phyloP scores from a whole-genome alignment of 495 filamentous ascomycete genomes.

The Penicillium waksmanii region DNA sequence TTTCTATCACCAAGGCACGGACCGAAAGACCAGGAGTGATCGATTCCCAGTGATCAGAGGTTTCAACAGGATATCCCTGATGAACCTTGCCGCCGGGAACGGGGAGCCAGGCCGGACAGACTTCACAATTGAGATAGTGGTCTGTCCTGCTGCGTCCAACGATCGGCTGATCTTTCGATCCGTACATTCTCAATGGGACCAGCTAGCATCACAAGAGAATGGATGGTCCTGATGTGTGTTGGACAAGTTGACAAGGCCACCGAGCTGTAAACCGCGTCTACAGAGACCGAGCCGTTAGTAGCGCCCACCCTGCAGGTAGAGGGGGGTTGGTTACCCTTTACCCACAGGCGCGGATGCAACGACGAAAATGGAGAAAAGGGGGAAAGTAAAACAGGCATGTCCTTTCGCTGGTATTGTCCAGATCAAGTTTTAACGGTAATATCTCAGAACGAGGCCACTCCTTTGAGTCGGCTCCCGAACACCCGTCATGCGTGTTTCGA shows the following conservation, averaged over 20 bases:
- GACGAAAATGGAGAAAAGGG: slow-evolving; percentile 12
- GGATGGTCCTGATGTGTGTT: neutral
- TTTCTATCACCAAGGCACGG: neutral
- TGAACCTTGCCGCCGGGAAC: no score
- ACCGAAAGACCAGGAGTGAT: neutral
- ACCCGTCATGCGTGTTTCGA: slow-evolving; percentile 40
- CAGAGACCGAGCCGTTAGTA: slow-evolving; percentile 1
- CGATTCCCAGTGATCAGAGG: neutral
- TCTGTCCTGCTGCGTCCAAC: neutral
- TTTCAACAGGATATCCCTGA: neutral
- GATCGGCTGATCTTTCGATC: neutral
- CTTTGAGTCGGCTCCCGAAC: slow-evolving; percentile 38
- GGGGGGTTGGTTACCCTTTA: neutral
- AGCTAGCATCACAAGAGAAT: neutral
- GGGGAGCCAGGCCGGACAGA: neutral
- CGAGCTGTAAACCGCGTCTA: neutral
- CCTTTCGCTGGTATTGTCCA: slow-evolving; percentile 59
- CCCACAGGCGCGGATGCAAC: neutral
- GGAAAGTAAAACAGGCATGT: slow-evolving; percentile 43
- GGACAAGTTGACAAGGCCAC: neutral
- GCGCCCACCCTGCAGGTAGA: neutral
- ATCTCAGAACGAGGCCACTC: slow-evolving; percentile 47
- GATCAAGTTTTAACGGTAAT: slow-evolving; percentile 58
- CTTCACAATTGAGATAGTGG: neutral
- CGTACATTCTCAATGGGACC: neutral